A percentile compares a stretch with the other conserved stretches of the same genome.
Conservation (phyloP, 2,329 filamentous ascomycete species). For the Fusarium foetens region DNA sequence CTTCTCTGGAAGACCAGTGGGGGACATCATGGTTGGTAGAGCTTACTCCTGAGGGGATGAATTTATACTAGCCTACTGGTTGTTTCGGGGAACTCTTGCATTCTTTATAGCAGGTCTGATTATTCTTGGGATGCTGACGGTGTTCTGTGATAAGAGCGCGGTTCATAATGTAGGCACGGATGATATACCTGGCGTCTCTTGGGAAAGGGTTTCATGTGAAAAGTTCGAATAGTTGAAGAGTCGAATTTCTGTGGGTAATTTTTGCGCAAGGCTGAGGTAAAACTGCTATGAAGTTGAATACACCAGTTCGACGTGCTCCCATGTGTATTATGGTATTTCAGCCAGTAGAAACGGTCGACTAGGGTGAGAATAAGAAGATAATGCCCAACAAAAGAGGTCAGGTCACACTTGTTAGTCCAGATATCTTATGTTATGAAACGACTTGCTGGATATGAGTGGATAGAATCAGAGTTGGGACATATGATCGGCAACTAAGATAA, state of each 20-base stretch:
- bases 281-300: neutral
- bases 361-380: neutral
- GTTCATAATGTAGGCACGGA: constrained; percentile 13
- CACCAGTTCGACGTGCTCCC: neutral
- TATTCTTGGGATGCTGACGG: constrained; percentile 3
- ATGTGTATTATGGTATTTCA: neutral
- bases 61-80: neutral
- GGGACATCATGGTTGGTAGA: constrained; percentile 42
- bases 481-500: constrained; percentile 25
- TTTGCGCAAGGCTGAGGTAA: neutral
- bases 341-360: neutral
- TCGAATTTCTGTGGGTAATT: neutral
- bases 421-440: neutral
- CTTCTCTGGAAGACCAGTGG: constrained; percentile 53
- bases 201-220: constrained; percentile 12
- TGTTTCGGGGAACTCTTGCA: neutral
- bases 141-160: constrained; percentile 1
- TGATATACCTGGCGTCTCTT: constrained; percentile 35
- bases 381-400: neutral
- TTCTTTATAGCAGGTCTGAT: neutral
- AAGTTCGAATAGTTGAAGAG: constrained; percentile 20
- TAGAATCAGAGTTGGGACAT: neutral
- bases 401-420: neutral
- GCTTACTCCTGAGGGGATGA: constrained; percentile 35
- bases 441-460: neutral